Evolutionary conservation across 768 basidiomycete species (phyloP), one percentile per base, ranked within the genome.

Genomic region (Serendipita sp.): DNA sequence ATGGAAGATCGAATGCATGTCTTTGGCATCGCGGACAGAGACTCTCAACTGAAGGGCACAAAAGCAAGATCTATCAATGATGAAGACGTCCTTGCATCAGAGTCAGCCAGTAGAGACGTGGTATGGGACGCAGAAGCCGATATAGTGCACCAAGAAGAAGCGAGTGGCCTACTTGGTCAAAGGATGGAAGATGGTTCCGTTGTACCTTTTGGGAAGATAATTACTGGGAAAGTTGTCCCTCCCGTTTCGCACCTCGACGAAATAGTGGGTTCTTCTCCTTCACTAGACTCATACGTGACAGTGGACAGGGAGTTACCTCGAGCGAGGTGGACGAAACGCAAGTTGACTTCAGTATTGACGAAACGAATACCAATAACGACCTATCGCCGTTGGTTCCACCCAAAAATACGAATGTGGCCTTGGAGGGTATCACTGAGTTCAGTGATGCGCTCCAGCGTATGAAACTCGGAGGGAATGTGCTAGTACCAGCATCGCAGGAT

Each of bases 91-190:
- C n/a, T 51, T 18, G 48, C 48, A n/a, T 8, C 90, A 66, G 87
- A 88, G 1, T 70, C 77, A 35, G 72, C 75, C 10, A 79, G 89
- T 23, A 23, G 23, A 65, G 82, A 79, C 54, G 73, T 89, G 30
- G 81, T 84, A 7, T 91, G 88, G 88, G 78, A 81, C 65, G 79
- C 78, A 11, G 81, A 84, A 30, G 35, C 35, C n/a, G 16, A n/a
- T 10, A 35, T 34, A 10, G 8, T n/a, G 13, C 18, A 8, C 3
- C 18, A 60, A 8, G 56, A 60, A 23, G 34, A 28, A 8, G 10
- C n/a, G 18, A 60, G 8, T 8, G 56, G 56, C 4, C 34, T 60
- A 35, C 56, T 60, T 10, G 56, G 56, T 35, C 28, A 60, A n/a
- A 28, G 36, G 18, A 60, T n/a, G 35, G 56, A 60, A 4, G 35